Base-by-base conservation (phyloP, 306 rosid genomes). In the Vigna reflexopilosa region DNA sequence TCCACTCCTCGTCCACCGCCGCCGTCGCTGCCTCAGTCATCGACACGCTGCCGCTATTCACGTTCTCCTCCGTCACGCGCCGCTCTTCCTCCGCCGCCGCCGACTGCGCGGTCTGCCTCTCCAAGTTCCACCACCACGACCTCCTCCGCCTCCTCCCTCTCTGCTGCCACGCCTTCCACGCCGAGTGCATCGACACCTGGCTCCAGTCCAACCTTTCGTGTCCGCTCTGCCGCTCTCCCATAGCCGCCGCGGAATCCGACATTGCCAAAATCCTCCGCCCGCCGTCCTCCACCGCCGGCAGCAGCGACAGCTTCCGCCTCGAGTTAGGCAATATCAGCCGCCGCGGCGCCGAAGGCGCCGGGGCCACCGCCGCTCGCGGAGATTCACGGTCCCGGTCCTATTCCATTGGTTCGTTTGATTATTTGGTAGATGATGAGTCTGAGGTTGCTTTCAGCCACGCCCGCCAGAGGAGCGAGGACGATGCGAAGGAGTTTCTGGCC, bases 321-420 rank as follows among this genome's bases (percentile, higher is more conserved):
- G 93, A 93, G 81, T 85, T 93, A 14, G 96, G 97, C 0, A 93
- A 81, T 76, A 59, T 90, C 15, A 93, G 97, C 73, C 87, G 84
- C 15, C 83, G 90, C 0, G 34, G 51, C 55, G 42, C 56, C 2
- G 78, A 48, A 3, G 26, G 44, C 4, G 13, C 54, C 64, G 26
- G 16, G 1, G 13, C 54, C 64, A 40, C 19, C 2, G 80, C 26
- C 4, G 63, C 45, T 17, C 83, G 82, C 34, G 42, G 58, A 4
- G 63, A 80, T 6, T 49, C 66, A 15, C 5, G 79, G 70, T 75
- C 87, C 30, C 83, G 95, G 64, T 95, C 98, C 8, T 92, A 87
- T 66, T 95, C 98, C 2, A 86, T 93, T 4, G 98, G 98, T 52
- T 95, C 98, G 10, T 94, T 90, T 72, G 97, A 94, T 7, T 92